phyloP scores from a whole-genome alignment of 2,329 filamentous ascomycete species.

The Capronia coronata region DNA sequence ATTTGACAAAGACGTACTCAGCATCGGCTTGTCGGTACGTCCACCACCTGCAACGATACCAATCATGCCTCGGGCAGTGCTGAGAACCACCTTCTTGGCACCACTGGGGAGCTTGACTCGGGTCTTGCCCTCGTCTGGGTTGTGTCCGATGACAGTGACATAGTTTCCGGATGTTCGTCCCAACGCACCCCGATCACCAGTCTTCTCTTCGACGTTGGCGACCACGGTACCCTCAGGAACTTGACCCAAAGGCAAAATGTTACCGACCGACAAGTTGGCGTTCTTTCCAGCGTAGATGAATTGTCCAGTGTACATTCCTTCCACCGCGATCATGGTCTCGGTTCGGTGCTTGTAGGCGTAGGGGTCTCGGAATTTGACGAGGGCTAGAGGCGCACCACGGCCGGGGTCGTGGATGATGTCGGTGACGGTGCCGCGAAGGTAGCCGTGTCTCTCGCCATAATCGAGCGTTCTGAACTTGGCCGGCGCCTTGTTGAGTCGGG shows the following conservation, averaged over 20 bases:
- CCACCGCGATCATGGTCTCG: slow-evolving; percentile 99
- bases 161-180: slow-evolving; percentile 99
- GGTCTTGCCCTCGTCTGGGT: slow-evolving; percentile 98
- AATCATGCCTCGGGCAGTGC: slow-evolving; percentile 91
- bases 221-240: slow-evolving; percentile 99
- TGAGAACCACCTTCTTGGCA: slow-evolving; percentile 98
- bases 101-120: slow-evolving; percentile 98
- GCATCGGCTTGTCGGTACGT: slow-evolving; percentile 97
- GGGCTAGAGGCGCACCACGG: slow-evolving; percentile 94
- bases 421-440: slow-evolving; percentile 95
- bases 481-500: slow-evolving; percentile 88
- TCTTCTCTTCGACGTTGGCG: slow-evolving; percentile 98
- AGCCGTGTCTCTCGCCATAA: slow-evolving; percentile 93
- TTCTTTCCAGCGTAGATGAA: slow-evolving; percentile 99
- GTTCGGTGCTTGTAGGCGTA: slow-evolving; percentile 97
- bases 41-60: slow-evolving; percentile 99
- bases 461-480: slow-evolving; percentile 96
- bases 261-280: slow-evolving; percentile 91
- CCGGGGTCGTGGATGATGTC: slow-evolving; percentile 99
- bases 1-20: slow-evolving; percentile 54
- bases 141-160: slow-evolving; percentile 95
- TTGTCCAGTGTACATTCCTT: slow-evolving; percentile 99
- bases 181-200: slow-evolving; percentile 90
- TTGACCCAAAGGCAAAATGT: slow-evolving; percentile 87
- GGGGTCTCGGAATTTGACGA: slow-evolving; percentile 93